Evolutionary conservation across 2,329 filamentous ascomycete species (phyloP).

Genomic region (Paecilomyces fulvus): DNA sequence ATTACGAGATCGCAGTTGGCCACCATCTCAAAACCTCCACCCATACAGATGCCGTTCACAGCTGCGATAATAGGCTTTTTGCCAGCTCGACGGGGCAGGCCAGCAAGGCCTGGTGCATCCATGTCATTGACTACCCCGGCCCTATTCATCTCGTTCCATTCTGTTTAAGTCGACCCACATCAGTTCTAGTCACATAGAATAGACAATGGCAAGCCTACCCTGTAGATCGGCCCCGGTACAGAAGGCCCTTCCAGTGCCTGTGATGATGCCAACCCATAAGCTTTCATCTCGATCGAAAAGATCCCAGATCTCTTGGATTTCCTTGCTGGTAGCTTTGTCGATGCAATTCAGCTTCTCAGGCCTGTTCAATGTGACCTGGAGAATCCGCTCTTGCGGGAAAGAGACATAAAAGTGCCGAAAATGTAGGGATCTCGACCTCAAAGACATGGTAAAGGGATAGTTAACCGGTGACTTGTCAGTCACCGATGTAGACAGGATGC

Average conservation of each 20-base stretch:
- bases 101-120: constrained; percentile 52
- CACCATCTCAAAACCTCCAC: constrained; percentile 69
- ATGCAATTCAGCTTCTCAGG: constrained; percentile 35
- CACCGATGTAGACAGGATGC: too few relatives aligned
- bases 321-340: constrained; percentile 30
- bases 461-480: background rate
- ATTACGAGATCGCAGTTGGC: constrained; percentile 62
- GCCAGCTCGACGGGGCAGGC: constrained; percentile 55
- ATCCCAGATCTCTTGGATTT: constrained; percentile 42
- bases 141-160: constrained; percentile 47
- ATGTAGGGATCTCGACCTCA: constrained; percentile 10
- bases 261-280: constrained; percentile 55
- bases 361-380: constrained; percentile 35
- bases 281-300: constrained; percentile 56
- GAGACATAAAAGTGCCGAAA: constrained; percentile 20
- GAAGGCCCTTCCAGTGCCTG: constrained; percentile 55
- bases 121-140: constrained; percentile 22
- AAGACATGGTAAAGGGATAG: constrained; percentile 12
- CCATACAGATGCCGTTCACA: constrained; percentile 65
- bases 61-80: constrained; percentile 69
- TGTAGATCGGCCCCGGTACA: constrained; percentile 63
- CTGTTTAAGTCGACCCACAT: constrained; percentile 7
- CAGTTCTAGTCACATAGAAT: background rate
- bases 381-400: constrained; percentile 33
- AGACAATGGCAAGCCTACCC: constrained; percentile 21